Evolutionary conservation across 2,329 filamentous ascomycete genomes (phyloP), one percentile per base, ranked within the genome.

Genomic region (Coleophoma crateriformis): DNA sequence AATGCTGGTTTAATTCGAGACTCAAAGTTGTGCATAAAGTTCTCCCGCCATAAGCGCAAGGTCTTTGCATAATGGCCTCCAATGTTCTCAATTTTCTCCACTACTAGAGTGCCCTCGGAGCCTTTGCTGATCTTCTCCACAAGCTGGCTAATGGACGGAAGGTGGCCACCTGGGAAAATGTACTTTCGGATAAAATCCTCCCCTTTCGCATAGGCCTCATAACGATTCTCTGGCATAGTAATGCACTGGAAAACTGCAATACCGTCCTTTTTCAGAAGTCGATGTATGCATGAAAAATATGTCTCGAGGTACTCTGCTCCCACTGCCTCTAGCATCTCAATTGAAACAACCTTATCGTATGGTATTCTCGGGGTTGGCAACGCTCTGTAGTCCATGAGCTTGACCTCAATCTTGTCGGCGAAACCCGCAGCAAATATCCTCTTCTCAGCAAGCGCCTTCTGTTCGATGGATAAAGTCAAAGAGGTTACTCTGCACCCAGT

Each of bases 311-410:
- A 88, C 60, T 86, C 82, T 46, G 76, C 71, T 3, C 86, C 86
- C 0, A 89, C 86, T 1, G 83, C 83, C 68, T 90, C 87, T 19
- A 89, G 70, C 87, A 90, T 90, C 62, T 90, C 87, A 50, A 89
- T 87, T 4, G 83, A 87, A 7, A 89, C 74, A 7, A 89, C 73
- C 63, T 88, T 88, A 66, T 90, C 86, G 57, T 81, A 90, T 0
- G 71, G 69, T 1, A 66, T 69, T 41, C 71, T 69, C 0, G 81
- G 78, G 0, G 74, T 62, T 1, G 78, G 73, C 4, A 88, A 67
- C 22, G 74, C 76, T 45, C 87, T 78, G 62, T 90, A 90, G 61
- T 90, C 87, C 68, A 78, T 79, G 0, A 88, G 71, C 44, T 80
- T 65, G 1, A 90, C 81, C n/a, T 78, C 72, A 54, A 89, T 85